These are phyloP conservation scores for Cucurbita moschata DNA, from an alignment of 306 rosid species.

Conservation along the genomic window DNA sequence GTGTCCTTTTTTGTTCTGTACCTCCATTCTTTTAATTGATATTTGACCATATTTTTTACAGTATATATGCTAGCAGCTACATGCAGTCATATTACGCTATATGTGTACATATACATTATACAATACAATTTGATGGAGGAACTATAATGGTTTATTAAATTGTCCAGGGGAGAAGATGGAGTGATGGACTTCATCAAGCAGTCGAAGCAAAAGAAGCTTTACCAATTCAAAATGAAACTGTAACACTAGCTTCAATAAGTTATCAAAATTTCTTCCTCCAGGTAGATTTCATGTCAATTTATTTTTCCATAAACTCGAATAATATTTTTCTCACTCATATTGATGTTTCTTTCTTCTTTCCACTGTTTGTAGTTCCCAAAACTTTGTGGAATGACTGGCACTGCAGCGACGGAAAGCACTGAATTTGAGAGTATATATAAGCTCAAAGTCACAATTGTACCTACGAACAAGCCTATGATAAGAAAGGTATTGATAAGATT, in stretches of 20 bases:
- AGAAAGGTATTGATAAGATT: conserved; percentile 54
- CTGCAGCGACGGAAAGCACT: conserved; percentile 92
- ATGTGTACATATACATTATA: neutral
- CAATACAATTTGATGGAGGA: neutral
- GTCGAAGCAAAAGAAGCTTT: conserved; percentile 98
- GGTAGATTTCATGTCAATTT: conserved; percentile 30
- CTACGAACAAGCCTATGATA: conserved; percentile 91
- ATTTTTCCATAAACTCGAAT: neutral
- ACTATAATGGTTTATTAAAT: neutral
- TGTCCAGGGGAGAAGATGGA: conserved; percentile 89
- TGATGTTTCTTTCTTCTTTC: conserved; percentile 15
- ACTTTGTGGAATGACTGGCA: conserved; percentile 99
- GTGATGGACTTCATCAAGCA: conserved; percentile 99
- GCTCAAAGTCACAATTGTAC: conserved; percentile 90
- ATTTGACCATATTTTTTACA: too few species aligned
- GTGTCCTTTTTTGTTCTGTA: too few species aligned
- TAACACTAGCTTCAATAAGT: conserved; percentile 91
- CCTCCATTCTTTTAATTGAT: too few species aligned
- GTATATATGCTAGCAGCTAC: neutral
- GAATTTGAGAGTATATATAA: conserved; percentile 98
- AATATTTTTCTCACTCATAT: neutral
- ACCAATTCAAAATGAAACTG: conserved; percentile 93
- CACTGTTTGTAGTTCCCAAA: conserved; percentile 66
- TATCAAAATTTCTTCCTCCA: conserved; percentile 98
- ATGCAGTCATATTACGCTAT: neutral